Percentiles rank a stretch among this genome's conserved stretches.
Evolutionary conservation across 805 yeast species (phyloP).

Genomic region (Candida krabiensis): DNA sequence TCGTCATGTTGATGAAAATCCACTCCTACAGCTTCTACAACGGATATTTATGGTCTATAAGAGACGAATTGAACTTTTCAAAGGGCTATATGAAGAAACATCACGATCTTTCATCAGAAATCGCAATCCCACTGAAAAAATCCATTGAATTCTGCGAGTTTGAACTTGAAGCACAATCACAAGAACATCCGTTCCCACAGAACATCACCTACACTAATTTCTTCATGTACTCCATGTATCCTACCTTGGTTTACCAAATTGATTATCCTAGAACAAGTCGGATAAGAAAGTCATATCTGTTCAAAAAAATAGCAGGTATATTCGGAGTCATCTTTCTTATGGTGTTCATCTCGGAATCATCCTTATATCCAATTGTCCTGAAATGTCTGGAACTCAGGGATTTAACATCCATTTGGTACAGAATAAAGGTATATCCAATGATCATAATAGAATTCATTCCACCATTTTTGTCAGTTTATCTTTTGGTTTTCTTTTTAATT

Average conservation of each 20-base stretch:
- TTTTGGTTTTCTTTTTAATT: constrained; percentile 80
- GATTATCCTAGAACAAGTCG: constrained; percentile 74
- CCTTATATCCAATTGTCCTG: constrained; percentile 71
- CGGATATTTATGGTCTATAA: constrained; percentile 79
- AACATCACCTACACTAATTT: constrained; percentile 67
- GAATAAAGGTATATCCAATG: constrained; percentile 51
- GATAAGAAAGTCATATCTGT: constrained; percentile 69
- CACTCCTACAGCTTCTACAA: constrained; percentile 92
- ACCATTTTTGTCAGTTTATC: constrained; percentile 71
- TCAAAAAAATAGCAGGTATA: constrained; percentile 70
- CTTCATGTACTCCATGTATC: constrained; percentile 82
- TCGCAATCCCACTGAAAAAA: constrained; percentile 38
- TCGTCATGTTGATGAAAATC: constrained; percentile 91
- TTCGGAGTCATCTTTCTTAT: constrained; percentile 85
- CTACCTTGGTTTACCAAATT: constrained; percentile 81
- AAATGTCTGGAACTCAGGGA: constrained; percentile 54
- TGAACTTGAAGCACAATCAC: constrained; percentile 65
- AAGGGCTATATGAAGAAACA: constrained; percentile 42
- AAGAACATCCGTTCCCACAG: constrained; percentile 56
- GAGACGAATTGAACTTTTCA: constrained; percentile 54
- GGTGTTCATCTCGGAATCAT: constrained; percentile 76
- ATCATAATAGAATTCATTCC: constrained; percentile 74
- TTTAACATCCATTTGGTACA: constrained; percentile 43
- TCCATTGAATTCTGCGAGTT: constrained; percentile 67
- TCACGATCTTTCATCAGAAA: constrained; percentile 33